A percentile compares a stretch with the other conserved stretches of the same genome.
Conservation (phyloP, 176 grass and related monocot species). For the Carex littledalei region DNA sequence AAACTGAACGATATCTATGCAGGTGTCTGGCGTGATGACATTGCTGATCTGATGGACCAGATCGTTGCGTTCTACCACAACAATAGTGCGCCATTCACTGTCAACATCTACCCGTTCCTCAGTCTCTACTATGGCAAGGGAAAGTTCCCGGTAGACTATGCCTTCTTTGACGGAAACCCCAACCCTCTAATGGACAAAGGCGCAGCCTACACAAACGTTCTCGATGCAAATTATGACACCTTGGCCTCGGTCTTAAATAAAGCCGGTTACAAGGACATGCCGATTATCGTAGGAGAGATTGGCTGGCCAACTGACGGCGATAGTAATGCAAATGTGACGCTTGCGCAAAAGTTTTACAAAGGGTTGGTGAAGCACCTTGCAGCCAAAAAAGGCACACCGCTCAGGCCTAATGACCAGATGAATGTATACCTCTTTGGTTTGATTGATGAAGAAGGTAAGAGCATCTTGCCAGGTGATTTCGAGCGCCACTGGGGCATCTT, state of each 20-base stretch:
- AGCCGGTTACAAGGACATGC: slow-evolving; percentile 34
- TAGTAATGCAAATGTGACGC: slow-evolving; percentile 34
- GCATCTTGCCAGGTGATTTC: slow-evolving; percentile 52
- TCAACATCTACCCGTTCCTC: slow-evolving; percentile 78
- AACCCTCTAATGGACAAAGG: slow-evolving; percentile 46
- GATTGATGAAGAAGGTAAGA: slow-evolving; percentile 61
- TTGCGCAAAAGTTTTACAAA: slow-evolving; percentile 52
- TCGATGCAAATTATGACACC: slow-evolving; percentile 59
- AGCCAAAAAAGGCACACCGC: slow-evolving; percentile 45
- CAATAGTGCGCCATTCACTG: slow-evolving; percentile 46
- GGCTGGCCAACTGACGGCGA: slow-evolving; percentile 77
- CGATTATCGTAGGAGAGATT: slow-evolving; percentile 60
- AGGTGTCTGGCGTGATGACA: slow-evolving; percentile 45
- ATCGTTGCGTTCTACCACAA: slow-evolving; percentile 42
- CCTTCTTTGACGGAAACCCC: slow-evolving; percentile 54
- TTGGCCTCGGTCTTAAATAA: slow-evolving; percentile 33
- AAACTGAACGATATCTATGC: background rate
- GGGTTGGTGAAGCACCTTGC: slow-evolving; percentile 46
- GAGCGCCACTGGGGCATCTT: slow-evolving; percentile 77
- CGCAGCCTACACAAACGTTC: slow-evolving; percentile 42
- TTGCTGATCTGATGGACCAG: slow-evolving; percentile 31
- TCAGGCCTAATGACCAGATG: slow-evolving; percentile 27
- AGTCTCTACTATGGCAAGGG: slow-evolving; percentile 47
- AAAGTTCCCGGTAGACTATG: slow-evolving; percentile 62
- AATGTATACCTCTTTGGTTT: slow-evolving; percentile 56